Base-by-base conservation (phyloP, 208 protist species). In the Leishmania arabica region DNA sequence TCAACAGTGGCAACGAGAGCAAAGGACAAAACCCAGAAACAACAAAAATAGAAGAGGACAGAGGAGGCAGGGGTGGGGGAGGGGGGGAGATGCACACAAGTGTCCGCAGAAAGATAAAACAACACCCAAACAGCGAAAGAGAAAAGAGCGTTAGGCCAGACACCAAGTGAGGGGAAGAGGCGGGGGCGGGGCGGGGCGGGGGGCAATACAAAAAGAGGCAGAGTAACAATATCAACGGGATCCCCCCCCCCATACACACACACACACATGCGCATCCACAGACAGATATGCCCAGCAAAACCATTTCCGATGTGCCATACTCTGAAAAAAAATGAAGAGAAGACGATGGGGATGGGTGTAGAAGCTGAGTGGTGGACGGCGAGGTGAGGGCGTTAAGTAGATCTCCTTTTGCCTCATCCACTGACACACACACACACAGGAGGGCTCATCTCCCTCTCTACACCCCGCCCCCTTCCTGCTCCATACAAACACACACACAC, bases 231-330 rank as follows among this genome's bases (percentile, higher is more conserved):
- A 68, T 51, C 73, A 47, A 72, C 24, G 17, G 56, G 66, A 73
- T 7, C 42, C 5, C 42, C 3, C 5, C 42, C 2, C 3, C 2
- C 40, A 4, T 0, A 45, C 0, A 74, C 71, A 45, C 5, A 37
- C 47, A 60, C 64, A 80, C 54, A 60, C 64, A 80, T 37, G 65
- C 51, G 51, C 54, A 77, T 31, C 6, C 69, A 74, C 47, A 74
- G 13, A 58, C n/a, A 56, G 8, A 21, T 72, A 31, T 27, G 5
- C 47, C 17, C 27, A 11, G n/a, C 0, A n/a, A 31, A 75, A 54
- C 4, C 15, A 19, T 19, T 15, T 66, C 15, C 31, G n/a, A 27
- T 27, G 11, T 66, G 13, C 15, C 60, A 31, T 19, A 17, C 60
- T 40, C 31, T 66, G 11, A 72, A 11, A 15, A 21, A 37, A 27